Evolutionary conservation across 768 basidiomycete genomes (phyloP), one percentile per base, ranked within the genome.

Genomic region (Russula sp.): DNA sequence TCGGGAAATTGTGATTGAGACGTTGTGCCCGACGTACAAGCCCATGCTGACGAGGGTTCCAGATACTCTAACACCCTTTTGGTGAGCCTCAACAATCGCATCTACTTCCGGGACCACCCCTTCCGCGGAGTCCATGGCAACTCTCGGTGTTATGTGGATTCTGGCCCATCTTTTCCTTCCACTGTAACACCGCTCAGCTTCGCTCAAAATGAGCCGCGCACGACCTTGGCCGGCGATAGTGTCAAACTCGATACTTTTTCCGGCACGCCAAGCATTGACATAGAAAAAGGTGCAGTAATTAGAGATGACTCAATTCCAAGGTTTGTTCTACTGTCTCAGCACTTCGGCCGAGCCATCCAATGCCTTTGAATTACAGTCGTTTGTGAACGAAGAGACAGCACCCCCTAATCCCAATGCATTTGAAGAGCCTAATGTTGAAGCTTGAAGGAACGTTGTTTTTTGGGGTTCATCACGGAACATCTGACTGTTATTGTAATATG

Each of bases 1-100:
- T 72, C 4, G 70, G 70, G 6, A 71, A 71, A 30, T 44, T 71
- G 70, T 65, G 34, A 55, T 1, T 46, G 11, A 1, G 1, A 24
- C 38, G 8, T 36, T 11, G 22, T 48, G n/a, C n/a, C 16, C 13
- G 22, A 54, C 5, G 7, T 55, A 14, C 14, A 20, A 16, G 36
- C 3, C 22, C 16, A 55, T 14, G 13, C 53, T 55, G n/a, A 55
- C 36, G 14, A 14, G n/a, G 8, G n/a, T 51, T 53, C 7, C n/a
- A 65, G 64, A 32, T 69, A 67, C 51, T 62, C 72, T 0, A 73
- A 73, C 64, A 71, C 72, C 0, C 63, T 73, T 26, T 67, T 73
- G 14, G 62, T 72, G 48, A 62, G 68, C 26, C 67, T 73, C 65
- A 72, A 72, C 51, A 66, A 66, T 18, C 65, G 65, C 11, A 62